A percentile compares a stretch with the other conserved stretches of the same genome.
Conservation (phyloP, 2,329 filamentous ascomycete species). For the Clarireedia paspali region DNA sequence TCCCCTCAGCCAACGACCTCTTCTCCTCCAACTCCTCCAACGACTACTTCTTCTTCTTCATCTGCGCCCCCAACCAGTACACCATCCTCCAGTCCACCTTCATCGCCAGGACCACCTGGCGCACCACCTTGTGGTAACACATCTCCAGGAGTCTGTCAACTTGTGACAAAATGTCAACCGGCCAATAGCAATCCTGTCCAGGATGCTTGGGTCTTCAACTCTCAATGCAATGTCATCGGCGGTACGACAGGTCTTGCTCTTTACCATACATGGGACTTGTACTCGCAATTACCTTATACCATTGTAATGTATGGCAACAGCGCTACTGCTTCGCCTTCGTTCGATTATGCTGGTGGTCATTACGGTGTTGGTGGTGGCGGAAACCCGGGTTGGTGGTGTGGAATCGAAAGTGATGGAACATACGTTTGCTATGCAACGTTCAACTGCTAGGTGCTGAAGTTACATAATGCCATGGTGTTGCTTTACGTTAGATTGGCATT, state of each 20-base stretch:
- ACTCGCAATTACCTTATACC: constrained; percentile 4
- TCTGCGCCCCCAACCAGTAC: background rate
- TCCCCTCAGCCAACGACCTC: background rate
- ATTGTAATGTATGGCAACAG: constrained; percentile 2
- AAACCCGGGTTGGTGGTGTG: constrained; percentile 9
- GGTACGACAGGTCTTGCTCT: constrained; percentile 5
- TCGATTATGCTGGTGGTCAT: constrained; percentile 4
- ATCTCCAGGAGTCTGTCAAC: constrained; percentile 5
- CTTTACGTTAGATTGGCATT: background rate
- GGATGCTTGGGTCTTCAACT: constrained; percentile 6
- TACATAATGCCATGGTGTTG: background rate
- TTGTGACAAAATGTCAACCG: background rate
- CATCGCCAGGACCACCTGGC: constrained; percentile 4
- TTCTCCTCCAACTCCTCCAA: background rate
- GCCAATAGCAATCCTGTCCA: background rate
- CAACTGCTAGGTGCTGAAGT: constrained; percentile 1
- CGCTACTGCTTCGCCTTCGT: constrained; percentile 6
- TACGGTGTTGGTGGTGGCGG: constrained; percentile 8
- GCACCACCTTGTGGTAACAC: constrained; percentile 1
- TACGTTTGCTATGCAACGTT: constrained; percentile 4
- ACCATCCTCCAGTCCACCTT: background rate
- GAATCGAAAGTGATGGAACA: constrained; percentile 3
- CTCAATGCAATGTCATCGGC: constrained; percentile 7
- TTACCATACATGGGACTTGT: background rate
- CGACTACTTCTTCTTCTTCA: background rate